Conservation (phyloP, 441 rosid species). For the Adansonia gregorii region DNA sequence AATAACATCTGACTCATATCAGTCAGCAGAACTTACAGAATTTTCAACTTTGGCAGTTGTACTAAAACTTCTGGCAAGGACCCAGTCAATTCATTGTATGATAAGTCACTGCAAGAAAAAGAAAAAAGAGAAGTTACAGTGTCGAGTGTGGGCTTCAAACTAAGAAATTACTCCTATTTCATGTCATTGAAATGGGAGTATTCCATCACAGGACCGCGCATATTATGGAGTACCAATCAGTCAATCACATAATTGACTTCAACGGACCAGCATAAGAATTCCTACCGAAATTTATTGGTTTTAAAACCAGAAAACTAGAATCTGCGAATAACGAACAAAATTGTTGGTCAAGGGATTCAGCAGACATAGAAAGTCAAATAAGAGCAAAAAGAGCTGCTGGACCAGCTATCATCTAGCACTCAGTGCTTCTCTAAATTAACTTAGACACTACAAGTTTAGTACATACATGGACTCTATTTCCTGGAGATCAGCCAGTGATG, state of each 20-base stretch:
- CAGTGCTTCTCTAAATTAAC: neutral
- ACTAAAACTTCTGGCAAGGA: neutral
- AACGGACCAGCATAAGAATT: neutral
- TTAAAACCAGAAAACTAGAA: neutral
- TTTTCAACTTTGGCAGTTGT: constrained; percentile 2
- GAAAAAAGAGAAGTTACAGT: too few relatives aligned
- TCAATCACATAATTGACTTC: neutral
- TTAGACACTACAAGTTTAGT: neutral
- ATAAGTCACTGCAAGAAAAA: constrained; percentile 7
- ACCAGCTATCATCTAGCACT: neutral
- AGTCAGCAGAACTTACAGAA: neutral
- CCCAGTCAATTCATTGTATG: constrained; percentile 1
- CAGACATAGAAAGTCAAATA: neutral
- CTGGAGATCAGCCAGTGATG: neutral
- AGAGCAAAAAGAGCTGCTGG: neutral
- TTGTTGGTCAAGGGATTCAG: neutral
- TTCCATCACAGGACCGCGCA: neutral
- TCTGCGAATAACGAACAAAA: neutral
- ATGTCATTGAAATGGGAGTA: neutral
- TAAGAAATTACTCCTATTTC: neutral
- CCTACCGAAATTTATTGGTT: neutral
- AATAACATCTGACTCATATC: neutral
- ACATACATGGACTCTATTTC: constrained; percentile 20
- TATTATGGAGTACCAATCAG: neutral
- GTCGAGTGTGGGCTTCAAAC: neutral